These are phyloP conservation scores for Aristolochia contorta DNA, from an alignment of 164 flowering plant species.

Conservation along the genomic window DNA sequence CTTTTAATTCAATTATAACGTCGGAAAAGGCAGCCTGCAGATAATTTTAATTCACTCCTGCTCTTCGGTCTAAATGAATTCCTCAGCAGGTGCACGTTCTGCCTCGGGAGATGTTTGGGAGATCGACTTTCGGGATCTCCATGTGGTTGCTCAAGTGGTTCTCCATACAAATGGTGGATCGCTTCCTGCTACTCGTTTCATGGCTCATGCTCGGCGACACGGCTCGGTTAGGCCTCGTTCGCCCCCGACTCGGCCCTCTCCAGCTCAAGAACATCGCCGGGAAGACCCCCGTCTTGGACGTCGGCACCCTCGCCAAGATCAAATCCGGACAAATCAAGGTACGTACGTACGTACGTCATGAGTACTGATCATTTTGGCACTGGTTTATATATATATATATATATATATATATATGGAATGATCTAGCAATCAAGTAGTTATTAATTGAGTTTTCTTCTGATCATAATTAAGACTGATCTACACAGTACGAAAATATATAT, in stretches of 20 bases:
- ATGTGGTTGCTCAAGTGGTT: slow-evolving; percentile 91
- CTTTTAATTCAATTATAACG: too few relatives aligned
- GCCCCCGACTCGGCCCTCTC: slow-evolving; percentile 74
- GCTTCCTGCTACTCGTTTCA: slow-evolving; percentile 43
- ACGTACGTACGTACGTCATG: too few relatives aligned
- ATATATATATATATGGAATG: too few relatives aligned
- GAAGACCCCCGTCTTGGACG: slow-evolving; percentile 87
- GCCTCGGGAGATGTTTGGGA: slow-evolving; percentile 88
- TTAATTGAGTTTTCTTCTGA: too few relatives aligned
- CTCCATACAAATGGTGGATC: slow-evolving; percentile 67
- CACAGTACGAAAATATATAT: too few relatives aligned
- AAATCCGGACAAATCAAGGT: slow-evolving; percentile 69
- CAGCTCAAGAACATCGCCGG: slow-evolving; percentile 63
- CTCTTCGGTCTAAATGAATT: slow-evolving; percentile 3
- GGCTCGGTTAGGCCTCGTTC: slow-evolving; percentile 38
- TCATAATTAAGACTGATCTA: too few relatives aligned
- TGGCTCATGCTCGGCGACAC: slow-evolving; percentile 64
- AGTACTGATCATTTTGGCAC: too few relatives aligned
- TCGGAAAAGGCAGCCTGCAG: neutral
- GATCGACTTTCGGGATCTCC: slow-evolving; percentile 82
- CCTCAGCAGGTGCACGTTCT: slow-evolving; percentile 68
- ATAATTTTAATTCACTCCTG: neutral
- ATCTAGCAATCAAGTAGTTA: too few relatives aligned
- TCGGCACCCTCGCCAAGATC: slow-evolving; percentile 82
- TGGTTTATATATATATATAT: too few relatives aligned